A percentile compares a stretch with the other conserved stretches of the same genome.
These are phyloP conservation scores for Psidium friedrichsthalianum DNA, from an alignment of 345 rosid genomes.

Conservation along the genomic window DNA sequence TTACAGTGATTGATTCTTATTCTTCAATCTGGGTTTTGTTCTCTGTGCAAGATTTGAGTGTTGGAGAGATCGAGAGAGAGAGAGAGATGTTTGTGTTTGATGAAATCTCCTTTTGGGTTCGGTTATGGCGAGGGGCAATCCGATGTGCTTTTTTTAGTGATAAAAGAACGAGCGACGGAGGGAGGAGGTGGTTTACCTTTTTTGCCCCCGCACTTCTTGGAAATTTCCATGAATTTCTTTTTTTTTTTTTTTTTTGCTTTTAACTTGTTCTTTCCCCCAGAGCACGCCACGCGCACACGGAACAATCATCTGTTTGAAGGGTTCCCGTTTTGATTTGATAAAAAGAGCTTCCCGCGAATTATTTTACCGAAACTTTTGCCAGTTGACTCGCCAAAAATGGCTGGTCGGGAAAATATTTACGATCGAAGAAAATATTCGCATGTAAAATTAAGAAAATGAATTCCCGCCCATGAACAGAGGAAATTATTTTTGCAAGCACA, in stretches of 20 bases:
- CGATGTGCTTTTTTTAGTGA: background rate
- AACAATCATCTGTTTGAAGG: no score
- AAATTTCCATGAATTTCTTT: slow-evolving; percentile 1
- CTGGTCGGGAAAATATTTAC: background rate
- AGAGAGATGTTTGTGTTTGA: background rate
- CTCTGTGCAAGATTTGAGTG: background rate
- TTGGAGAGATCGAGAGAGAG: background rate
- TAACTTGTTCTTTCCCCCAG: background rate
- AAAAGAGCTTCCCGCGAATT: no score
- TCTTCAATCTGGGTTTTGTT: background rate
- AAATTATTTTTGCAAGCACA: background rate
- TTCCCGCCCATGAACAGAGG: background rate
- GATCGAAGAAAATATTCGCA: no score
- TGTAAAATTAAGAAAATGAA: background rate
- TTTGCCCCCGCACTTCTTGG: slow-evolving; percentile 3
- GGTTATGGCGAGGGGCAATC: background rate
- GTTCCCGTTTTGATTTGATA: no score
- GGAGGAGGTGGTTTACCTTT: background rate
- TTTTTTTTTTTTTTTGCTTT: background rate
- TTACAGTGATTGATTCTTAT: background rate
- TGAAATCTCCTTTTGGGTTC: background rate
- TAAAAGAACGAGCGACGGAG: background rate
- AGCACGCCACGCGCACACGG: background rate
- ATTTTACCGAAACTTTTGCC: no score
- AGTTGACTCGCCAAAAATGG: no score